phyloP scores from a whole-genome alignment of 805 yeast species.

The Debaryomyces prosopidis region DNA sequence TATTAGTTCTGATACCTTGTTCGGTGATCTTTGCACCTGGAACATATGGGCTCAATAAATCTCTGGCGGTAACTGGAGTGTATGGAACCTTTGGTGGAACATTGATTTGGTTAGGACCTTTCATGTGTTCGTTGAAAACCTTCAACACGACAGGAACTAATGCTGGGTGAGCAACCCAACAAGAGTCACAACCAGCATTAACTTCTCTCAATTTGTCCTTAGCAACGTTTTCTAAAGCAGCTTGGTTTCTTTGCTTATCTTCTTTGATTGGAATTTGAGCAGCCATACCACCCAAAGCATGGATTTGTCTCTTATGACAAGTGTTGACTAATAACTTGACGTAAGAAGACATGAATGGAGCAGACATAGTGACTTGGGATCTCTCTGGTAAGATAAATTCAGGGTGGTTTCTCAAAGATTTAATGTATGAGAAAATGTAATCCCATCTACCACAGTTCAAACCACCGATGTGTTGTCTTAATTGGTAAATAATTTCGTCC shows the following conservation, averaged over 20 bases:
- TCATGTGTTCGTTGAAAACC: constrained; percentile 75
- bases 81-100: constrained; percentile 48
- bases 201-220: constrained; percentile 78
- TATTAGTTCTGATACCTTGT: constrained; percentile 68
- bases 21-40: constrained; percentile 64
- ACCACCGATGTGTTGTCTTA: constrained; percentile 76
- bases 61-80: constrained; percentile 57
- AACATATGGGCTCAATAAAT: constrained; percentile 64
- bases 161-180: constrained; percentile 90
- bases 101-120: constrained; percentile 78
- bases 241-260: constrained; percentile 60
- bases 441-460: constrained; percentile 91
- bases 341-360: constrained; percentile 79
- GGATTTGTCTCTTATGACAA: constrained; percentile 77
- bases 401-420: constrained; percentile 68
- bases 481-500: constrained; percentile 79
- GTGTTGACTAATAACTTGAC: constrained; percentile 71
- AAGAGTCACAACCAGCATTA: constrained; percentile 79
- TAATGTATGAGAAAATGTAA: constrained; percentile 79
- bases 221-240: constrained; percentile 71
- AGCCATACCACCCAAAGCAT: constrained; percentile 92
- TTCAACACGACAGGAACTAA: constrained; percentile 70
- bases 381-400: constrained; percentile 76
- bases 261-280: constrained; percentile 81
- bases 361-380: constrained; percentile 75